Percentiles rank a stretch among this genome's conserved stretches.
Evolutionary conservation across 2,329 filamentous ascomycete genomes (phyloP).

Genomic region (Rhynchosporium agropyri): DNA sequence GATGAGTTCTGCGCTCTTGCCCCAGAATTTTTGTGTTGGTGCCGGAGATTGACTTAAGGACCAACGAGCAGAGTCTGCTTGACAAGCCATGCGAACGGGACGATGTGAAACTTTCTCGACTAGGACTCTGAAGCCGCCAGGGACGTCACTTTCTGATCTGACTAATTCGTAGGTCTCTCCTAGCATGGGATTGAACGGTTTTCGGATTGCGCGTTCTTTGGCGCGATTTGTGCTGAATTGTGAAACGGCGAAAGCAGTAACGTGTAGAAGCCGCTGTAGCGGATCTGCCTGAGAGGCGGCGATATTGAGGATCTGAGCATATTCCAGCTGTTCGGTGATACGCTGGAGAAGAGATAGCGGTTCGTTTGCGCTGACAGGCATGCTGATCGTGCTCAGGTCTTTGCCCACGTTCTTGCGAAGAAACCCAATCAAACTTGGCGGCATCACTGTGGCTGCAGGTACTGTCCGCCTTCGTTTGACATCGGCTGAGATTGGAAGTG

Average conservation of each 20-base stretch:
- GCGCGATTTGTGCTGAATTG: conserved; percentile 79
- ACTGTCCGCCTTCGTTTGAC: conserved; percentile 72
- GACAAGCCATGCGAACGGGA: conserved; percentile 88
- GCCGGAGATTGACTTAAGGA: conserved; percentile 84
- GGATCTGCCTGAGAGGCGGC: conserved; percentile 65
- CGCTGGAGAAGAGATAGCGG: conserved; percentile 87
- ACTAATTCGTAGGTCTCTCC: conserved; percentile 95
- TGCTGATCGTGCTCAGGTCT: conserved; percentile 92
- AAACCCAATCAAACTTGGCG: conserved; percentile 91
- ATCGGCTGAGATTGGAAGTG: conserved; percentile 70
- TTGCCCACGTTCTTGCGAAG: conserved; percentile 97
- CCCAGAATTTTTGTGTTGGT: conserved; percentile 97
- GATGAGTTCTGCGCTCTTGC: conserved; percentile 91
- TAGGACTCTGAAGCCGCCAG: conserved; percentile 81
- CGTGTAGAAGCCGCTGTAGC: conserved; percentile 75
- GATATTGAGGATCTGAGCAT: conserved; percentile 79
- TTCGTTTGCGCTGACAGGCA: conserved; percentile 97
- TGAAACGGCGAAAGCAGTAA: conserved; percentile 89
- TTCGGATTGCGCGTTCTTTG: conserved; percentile 89
- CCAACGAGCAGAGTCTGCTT: conserved; percentile 86
- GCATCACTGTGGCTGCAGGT: conserved; percentile 72
- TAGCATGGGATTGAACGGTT: conserved; percentile 95
- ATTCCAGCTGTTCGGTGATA: conserved; percentile 87
- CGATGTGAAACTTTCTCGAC: conserved; percentile 95
- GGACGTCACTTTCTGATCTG: conserved; percentile 73